Base-by-base conservation (phyloP, 495 filamentous ascomycete genomes). In the Hypomontagnella monticulosa region DNA sequence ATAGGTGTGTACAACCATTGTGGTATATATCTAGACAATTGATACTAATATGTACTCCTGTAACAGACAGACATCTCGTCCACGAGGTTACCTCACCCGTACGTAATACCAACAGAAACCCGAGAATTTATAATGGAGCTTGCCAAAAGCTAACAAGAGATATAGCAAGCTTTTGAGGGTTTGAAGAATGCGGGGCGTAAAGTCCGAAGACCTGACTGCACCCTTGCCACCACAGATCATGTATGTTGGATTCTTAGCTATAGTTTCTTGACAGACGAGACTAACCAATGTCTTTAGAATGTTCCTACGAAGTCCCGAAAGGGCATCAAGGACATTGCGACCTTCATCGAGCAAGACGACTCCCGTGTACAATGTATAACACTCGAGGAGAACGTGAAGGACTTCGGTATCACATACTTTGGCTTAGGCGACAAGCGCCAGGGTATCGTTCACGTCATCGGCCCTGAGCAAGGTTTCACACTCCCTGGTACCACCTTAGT, bases 391-490 rank as follows among this genome's bases (percentile, higher is more conserved):
- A 99, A 99, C 72, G 95, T 99, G 60, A 96, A 96, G 79, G 90
- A 92, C 55, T 97, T 97, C 67, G 93, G 91, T 66, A 84, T 99
- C 72, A 97, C 95, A 73, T 99, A 97, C 79, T 99, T 99, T 70
- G 95, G 95, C 50, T 88, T 99, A 61, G 93, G 88, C 38, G 95
- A 98, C 78, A 96, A 96, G 82, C 86, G 95, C 30, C 95, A 99
- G 81, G 95, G 95, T 67, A 99, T 99, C 73, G 95, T 99, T 40
- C 95, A 99, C 78, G 90, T 99, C 72, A 97, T 99, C 69, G 95
- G 95, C n/a, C 95, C 95, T 38, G 95, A 99, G 83, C 95, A 99
- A 77, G 95, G 95, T 62, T 99, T 99, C 83, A 99, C 95, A 36
- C 90, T 99, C 14, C 95, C 95, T 7, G 95, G 93, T 58, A 97